A percentile compares a stretch with the other conserved stretches of the same genome.
Evolutionary conservation across 129 eudicot species (phyloP).

Genomic region (Dittrichia graveolens): DNA sequence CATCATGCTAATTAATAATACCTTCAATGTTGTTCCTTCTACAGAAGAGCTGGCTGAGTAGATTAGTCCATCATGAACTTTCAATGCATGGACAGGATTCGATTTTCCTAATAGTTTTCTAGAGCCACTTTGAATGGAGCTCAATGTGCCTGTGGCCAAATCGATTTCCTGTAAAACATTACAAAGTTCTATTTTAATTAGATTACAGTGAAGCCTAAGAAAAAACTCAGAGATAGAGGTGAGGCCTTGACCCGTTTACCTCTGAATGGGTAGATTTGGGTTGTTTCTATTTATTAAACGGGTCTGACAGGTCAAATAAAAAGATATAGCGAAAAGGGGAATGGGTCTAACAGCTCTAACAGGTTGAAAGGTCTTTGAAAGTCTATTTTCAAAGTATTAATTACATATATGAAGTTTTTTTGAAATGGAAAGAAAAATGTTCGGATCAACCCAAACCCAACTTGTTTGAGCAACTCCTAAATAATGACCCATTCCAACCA

Average conservation of each 20-base stretch:
- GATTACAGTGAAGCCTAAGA: neutral
- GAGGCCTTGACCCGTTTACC: neutral
- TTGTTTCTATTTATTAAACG: neutral
- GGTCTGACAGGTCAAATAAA: neutral
- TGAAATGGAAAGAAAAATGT: neutral
- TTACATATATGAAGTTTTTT: neutral
- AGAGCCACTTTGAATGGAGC: conserved; percentile 65
- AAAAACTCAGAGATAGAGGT: neutral
- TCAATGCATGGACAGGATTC: conserved; percentile 59
- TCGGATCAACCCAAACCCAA: neutral
- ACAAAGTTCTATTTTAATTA: conserved; percentile 1
- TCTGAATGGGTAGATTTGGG: neutral
- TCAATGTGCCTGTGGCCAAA: conserved; percentile 68
- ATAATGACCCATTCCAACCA: neutral
- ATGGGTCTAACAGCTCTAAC: neutral
- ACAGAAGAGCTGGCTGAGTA: conserved; percentile 60
- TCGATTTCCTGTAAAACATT: conserved; percentile 60
- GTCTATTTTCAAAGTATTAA: neutral
- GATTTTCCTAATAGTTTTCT: conserved; percentile 65
- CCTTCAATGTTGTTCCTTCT: conserved; percentile 76
- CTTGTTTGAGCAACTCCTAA: neutral
- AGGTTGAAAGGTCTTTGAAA: neutral
- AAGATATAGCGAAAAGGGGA: neutral
- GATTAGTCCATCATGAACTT: conserved; percentile 59
- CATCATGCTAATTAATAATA: conserved; percentile 36